Evolutionary conservation across 1,139 yeast species (phyloP), one percentile per base, ranked within the genome.

Genomic region (Candida tropicalis): DNA sequence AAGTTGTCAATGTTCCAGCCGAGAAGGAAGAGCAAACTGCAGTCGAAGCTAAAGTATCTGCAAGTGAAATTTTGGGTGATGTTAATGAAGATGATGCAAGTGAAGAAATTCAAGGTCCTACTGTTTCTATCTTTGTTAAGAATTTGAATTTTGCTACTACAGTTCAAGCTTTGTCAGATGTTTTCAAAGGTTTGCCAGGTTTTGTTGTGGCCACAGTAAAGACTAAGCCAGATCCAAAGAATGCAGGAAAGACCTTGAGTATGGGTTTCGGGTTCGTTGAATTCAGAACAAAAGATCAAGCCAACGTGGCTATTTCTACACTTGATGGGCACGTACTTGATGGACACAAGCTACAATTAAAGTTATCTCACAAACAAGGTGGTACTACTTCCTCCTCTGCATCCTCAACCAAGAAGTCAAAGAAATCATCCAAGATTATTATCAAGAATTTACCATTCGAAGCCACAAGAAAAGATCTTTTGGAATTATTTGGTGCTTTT

Each of bases 241-340:
- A 81, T 46, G 59, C 77, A 1, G 85, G 84, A 7, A 75, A 78
- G 45, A 68, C 75, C 13, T 75, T 83, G 48, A 88, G 97, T 56
- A 93, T 93, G 99, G 99, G 99, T 26, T 93, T 90, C 59, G 99
- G 99, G 0, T 93, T 93, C 66, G 97, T 81, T 23, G 99, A 93
- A 65, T 95, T 90, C 64, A 81, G 72, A 54, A 79, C 91, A 4
- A 80, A 80, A 52, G 88, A 82, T 39, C 83, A 86, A 56, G 99
- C 99, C 0, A 73, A 79, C 37, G 74, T 78, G 13, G 98, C 97
- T 4, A 80, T 89, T 42, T 62, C 75, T 22, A 76, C 85, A 0
- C 69, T 90, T 73, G 89, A 93, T 61, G 96, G 91, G 1, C 76
- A 81, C 49, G 80, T 82, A 1, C 75, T 93, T 43, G 96, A 89